These are phyloP conservation scores for Sphenostylis stenocarpa DNA, from an alignment of 306 rosid species.

Conservation along the genomic window DNA sequence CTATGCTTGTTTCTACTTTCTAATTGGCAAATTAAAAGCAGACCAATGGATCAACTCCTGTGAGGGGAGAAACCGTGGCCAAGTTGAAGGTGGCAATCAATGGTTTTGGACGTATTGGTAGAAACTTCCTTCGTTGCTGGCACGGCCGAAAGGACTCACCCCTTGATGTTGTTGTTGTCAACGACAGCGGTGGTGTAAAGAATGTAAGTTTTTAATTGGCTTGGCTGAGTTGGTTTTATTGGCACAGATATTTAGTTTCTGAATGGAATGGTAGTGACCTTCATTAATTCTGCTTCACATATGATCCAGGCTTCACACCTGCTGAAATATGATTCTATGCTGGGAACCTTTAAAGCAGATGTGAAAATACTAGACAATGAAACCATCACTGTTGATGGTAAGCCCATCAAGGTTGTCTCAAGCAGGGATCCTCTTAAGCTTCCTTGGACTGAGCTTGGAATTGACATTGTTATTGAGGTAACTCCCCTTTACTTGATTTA, in stretches of 20 bases:
- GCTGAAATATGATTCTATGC: conserved; percentile 92
- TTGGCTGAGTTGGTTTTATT: conserved; percentile 19
- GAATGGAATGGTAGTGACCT: conserved; percentile 12
- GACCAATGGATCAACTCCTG: conserved; percentile 60
- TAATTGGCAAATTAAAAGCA: conserved; percentile 31
- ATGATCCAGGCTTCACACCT: conserved; percentile 65
- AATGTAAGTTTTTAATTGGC: conserved; percentile 54
- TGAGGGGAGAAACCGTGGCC: conserved; percentile 82
- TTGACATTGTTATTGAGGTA: conserved; percentile 98
- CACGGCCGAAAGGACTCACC: conserved; percentile 93
- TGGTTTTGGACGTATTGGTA: conserved; percentile 96
- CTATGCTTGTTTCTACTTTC: not conserved
- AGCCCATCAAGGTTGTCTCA: conserved; percentile 86
- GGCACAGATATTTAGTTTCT: not conserved
- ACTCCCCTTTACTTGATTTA: conserved; percentile 5
- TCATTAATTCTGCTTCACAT: not conserved
- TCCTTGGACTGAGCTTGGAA: conserved; percentile 97
- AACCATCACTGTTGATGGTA: conserved; percentile 90
- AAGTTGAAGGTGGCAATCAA: conserved; percentile 97
- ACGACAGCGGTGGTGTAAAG: conserved; percentile 99
- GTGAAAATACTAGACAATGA: conserved; percentile 68
- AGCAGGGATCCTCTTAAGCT: conserved; percentile 94
- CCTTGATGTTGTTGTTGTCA: conserved; percentile 86
- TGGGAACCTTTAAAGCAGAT: conserved; percentile 92
- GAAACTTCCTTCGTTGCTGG: conserved; percentile 99